Conservation (phyloP, 805 yeast genomes). For the Tetrapisispora namnaoensis region DNA sequence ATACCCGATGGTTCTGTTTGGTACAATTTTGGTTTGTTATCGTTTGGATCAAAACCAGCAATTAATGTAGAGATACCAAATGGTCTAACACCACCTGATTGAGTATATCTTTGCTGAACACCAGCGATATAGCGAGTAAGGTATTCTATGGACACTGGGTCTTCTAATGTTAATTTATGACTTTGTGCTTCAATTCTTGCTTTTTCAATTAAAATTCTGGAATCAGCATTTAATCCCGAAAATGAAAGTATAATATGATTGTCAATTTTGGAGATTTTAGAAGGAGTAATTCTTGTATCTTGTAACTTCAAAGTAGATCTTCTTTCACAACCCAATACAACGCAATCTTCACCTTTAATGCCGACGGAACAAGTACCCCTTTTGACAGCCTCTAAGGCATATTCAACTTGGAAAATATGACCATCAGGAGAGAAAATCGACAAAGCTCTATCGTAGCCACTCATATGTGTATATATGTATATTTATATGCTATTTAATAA, state of each 20-base stretch:
- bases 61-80: conserved; percentile 92
- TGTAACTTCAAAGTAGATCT: conserved; percentile 91
- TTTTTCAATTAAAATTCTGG: conserved; percentile 85
- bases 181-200: conserved; percentile 97
- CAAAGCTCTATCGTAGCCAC: conserved; percentile 98
- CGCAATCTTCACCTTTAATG: conserved; percentile 79
- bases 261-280: conserved; percentile 86
- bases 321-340: conserved; percentile 93
- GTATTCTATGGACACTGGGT: conserved; percentile 84
- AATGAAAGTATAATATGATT: conserved; percentile 85
- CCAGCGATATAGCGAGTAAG: conserved; percentile 95
- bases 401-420: conserved; percentile 97
- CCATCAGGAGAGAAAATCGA: conserved; percentile 99
- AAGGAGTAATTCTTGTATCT: conserved; percentile 93
- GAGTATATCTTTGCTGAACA: conserved; percentile 93
- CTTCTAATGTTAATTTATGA: conserved; percentile 87
- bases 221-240: conserved; percentile 98
- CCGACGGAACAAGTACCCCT: conserved; percentile 98
- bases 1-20: conserved; percentile 98
- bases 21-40: conserved; percentile 68
- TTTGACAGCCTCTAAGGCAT: conserved; percentile 94
- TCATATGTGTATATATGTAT: conserved; percentile 40
- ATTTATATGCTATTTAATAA: too few species aligned
- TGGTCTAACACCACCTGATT: conserved; percentile 97
- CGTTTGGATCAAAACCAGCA: conserved; percentile 85